phyloP scores from a whole-genome alignment of 2,329 filamentous ascomycete genomes.

The Teratosphaeria zuluensis region DNA sequence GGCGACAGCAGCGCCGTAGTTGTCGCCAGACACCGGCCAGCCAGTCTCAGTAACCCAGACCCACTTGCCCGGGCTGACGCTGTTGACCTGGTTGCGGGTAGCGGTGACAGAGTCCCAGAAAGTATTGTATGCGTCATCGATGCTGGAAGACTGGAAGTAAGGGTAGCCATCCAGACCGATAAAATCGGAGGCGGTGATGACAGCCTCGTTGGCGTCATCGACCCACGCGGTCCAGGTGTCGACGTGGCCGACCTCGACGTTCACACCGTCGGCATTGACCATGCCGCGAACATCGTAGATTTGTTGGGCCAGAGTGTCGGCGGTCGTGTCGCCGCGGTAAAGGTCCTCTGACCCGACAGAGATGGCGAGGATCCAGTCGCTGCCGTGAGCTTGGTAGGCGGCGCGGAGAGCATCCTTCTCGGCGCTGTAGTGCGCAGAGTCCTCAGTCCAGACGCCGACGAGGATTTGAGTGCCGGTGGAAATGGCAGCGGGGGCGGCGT shows the following conservation, averaged over 20 bases:
- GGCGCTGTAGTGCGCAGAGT: slow-evolving; percentile 42
- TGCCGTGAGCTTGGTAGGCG: slow-evolving; percentile 46
- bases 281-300: slow-evolving; percentile 46
- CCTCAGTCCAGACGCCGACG: slow-evolving; percentile 52
- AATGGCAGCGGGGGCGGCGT: slow-evolving; percentile 49
- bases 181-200: slow-evolving; percentile 55
- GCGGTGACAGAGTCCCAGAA: slow-evolving; percentile 38
- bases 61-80: slow-evolving; percentile 24
- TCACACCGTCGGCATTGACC: slow-evolving; percentile 36
- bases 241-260: slow-evolving; percentile 52
- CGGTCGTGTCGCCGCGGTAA: slow-evolving; percentile 45
- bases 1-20: slow-evolving; percentile 46
- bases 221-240: slow-evolving; percentile 49
- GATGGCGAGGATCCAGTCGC: slow-evolving; percentile 53
- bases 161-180: slow-evolving; percentile 57
- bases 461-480: slow-evolving; percentile 51
- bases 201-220: slow-evolving; percentile 48
- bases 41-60: slow-evolving; percentile 44
- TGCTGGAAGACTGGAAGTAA: slow-evolving; percentile 53
- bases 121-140: slow-evolving; percentile 45
- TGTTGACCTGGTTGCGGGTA: slow-evolving; percentile 34
- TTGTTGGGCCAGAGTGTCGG: slow-evolving; percentile 33
- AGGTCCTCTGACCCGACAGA: slow-evolving; percentile 60
- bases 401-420: slow-evolving; percentile 52
- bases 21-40: slow-evolving; percentile 50